Conservation (phyloP, 306 rosid species). For the Sicyos edulis region DNA sequence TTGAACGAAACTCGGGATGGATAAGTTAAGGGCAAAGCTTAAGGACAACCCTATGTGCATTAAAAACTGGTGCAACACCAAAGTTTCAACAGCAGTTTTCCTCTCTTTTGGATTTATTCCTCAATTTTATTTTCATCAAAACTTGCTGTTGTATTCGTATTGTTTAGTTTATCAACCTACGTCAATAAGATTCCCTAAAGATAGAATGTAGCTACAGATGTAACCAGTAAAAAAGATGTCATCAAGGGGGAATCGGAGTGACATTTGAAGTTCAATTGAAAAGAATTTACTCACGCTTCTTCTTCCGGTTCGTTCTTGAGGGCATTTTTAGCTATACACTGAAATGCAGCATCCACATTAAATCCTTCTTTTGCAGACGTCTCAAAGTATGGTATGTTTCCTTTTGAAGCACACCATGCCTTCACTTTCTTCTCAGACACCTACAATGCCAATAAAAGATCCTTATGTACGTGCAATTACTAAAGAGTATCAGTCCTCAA, state of each 20-base stretch:
- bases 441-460: slow-evolving; percentile 34
- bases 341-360: slow-evolving; percentile 93
- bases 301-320: slow-evolving; percentile 99
- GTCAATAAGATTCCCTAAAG: background rate
- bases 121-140: background rate
- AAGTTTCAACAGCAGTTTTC: background rate
- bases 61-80: background rate
- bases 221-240: background rate
- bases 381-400: slow-evolving; percentile 95
- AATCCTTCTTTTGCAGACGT: slow-evolving; percentile 99
- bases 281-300: slow-evolving; percentile 62
- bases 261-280: slow-evolving; percentile 7
- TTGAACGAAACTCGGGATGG: too few relatives aligned
- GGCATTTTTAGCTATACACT: slow-evolving; percentile 95
- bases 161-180: background rate
- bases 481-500: background rate
- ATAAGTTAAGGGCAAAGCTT: background rate
- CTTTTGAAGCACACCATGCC: slow-evolving; percentile 99
- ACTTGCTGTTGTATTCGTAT: background rate
- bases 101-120: background rate
- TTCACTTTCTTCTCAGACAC: slow-evolving; percentile 98
- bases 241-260: background rate
- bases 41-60: background rate
- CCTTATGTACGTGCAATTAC: background rate
- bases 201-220: background rate